Evolutionary conservation across 2,329 filamentous ascomycete genomes (phyloP), one percentile per base, ranked within the genome.

Genomic region (Paraconiothyrium sp.): DNA sequence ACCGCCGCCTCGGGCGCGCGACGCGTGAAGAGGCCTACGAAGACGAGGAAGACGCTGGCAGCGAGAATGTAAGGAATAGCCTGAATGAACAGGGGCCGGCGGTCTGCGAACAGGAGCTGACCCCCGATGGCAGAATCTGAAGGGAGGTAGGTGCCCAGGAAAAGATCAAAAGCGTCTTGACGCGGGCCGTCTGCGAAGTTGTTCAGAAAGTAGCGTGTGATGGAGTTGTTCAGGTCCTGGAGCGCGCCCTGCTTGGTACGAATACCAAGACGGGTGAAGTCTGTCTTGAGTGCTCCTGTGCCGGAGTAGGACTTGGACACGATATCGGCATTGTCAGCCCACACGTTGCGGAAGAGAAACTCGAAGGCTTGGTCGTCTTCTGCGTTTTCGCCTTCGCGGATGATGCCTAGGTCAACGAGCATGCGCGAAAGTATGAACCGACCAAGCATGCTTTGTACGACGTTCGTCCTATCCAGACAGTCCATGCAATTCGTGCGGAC

Each of bases 401-500:
- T 86, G 55, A 97, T 82, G 39, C 94, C 94, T 3, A 93, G 82
- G 70, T 98, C 94, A 65, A 90, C 87, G 60, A 99, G 88, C 83
- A 97, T 95, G 67, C 93, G 90, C 64, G 94, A 94, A 44, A 99
- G 84, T 14, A 92, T 92, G 87, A 90, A 94, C 55, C 94, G 90
- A 10, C 92, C 95, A 61, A 99, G 88, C 91, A 98, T 97, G 78
- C 93, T 97, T 81, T 99, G 95, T 3, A 99, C 93, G 7, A 99
- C 94, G 72, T 99, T 99, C 57, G 95, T 99, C 57, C 95, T 91
- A 79, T 99, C 95, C 14, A 99, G 87, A 69, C 96, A 99, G 80
- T 99, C 95, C 95, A 99, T 99, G 82, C 95, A 99, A 79, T 99
- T 99, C 43, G 95, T 97, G 57, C 95, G 90, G 66, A 99, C 94